Evolutionary conservation across 108 stramenopile species (phyloP).

Genomic region (Cyclotella kingstonii): DNA sequence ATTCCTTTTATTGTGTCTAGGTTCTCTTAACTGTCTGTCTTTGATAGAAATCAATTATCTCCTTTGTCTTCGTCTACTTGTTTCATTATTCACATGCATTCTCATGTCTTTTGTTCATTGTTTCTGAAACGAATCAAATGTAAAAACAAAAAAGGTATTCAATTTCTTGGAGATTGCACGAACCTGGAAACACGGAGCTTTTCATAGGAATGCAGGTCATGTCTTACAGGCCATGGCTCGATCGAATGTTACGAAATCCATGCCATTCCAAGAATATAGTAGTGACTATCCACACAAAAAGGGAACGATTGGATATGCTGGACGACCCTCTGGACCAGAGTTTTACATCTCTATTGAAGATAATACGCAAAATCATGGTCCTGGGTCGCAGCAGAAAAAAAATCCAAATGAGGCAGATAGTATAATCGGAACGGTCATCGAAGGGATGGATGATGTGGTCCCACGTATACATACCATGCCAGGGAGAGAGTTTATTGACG

Average conservation of each 20-base stretch:
- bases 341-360: slow-evolving; percentile 77
- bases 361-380: slow-evolving; percentile 81
- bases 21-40: no score
- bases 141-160: slow-evolving; percentile 26
- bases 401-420: slow-evolving; percentile 92
- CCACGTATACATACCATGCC: slow-evolving; percentile 61
- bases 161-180: slow-evolving; percentile 82
- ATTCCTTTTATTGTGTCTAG: not conserved
- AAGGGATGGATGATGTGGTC: slow-evolving; percentile 63
- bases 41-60: not conserved
- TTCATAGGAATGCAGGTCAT: slow-evolving; percentile 83
- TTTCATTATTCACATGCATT: not conserved
- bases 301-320: slow-evolving; percentile 84
- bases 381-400: slow-evolving; percentile 74
- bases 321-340: slow-evolving; percentile 80
- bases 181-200: slow-evolving; percentile 64
- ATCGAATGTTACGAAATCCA: slow-evolving; percentile 30
- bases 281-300: slow-evolving; percentile 74
- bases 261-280: slow-evolving; percentile 88
- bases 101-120: not conserved
- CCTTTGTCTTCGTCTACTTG: not conserved
- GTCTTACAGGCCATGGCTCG: slow-evolving; percentile 70
- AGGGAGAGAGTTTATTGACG: slow-evolving; percentile 47
- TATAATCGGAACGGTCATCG: slow-evolving; percentile 77
- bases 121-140: not conserved